Evolutionary conservation across 2,329 filamentous ascomycete genomes (phyloP), one percentile per base, ranked within the genome.

Genomic region (Colletotrichum plurivorum): DNA sequence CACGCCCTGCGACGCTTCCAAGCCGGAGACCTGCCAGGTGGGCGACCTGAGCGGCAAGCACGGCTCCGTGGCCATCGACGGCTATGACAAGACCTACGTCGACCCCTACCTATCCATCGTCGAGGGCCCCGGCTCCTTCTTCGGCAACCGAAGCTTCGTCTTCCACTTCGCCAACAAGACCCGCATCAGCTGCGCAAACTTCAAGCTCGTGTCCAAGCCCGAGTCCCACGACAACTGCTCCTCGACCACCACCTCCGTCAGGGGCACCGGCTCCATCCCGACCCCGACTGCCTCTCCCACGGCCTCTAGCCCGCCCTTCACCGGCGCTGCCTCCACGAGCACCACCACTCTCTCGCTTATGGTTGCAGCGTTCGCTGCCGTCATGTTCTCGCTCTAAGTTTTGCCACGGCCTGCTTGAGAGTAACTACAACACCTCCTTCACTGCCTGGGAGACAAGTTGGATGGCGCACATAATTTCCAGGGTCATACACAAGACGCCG

Each of bases 11-110:
- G 84, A 94, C 75, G 45, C 80, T 12, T 73, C 77, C 10, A 76
- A 81, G 7, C 90, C 90, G 8, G 79, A 87, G 70, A 90, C 88
- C 10, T 96, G 93, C 82, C 89, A 95, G 80, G 88, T 93, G 12
- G 93, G 93, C 72, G 93, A 95, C 77, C 84, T 94, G 64, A 88
- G 88, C 73, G 93, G 93, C 76, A 95, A 95, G 82, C 83, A 92
- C 75, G 92, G 92, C 71, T 84, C 84, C 69, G 87, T 93, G 74
- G 51, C 46, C 45, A 31, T 51, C 2, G 84, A 85, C 71, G 81
- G 85, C 13, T 90, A 85, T 75, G 76, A 77, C 31, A 79, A 77
- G 63, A 81, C 79, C 56, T 92, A 88, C 80, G 75, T 78, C 67
- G 91, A 93, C 75, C 77, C 80, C 22, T 93, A 85, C 75, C 80